Evolutionary conservation across 495 filamentous ascomycete species (phyloP).

Genomic region (Xylaria longipes): DNA sequence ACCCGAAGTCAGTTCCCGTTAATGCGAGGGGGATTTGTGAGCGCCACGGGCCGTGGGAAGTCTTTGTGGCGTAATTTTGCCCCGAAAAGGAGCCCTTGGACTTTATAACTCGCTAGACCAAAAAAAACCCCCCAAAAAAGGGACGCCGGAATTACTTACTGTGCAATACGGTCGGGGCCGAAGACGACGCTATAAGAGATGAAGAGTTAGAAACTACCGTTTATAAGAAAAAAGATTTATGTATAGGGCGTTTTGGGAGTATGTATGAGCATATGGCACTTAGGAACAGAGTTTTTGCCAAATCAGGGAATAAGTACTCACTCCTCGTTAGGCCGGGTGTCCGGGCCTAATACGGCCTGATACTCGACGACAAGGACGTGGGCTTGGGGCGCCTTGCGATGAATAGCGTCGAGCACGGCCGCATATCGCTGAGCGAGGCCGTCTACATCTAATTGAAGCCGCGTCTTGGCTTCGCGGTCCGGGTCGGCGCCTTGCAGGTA

Average conservation of each 20-base stretch:
- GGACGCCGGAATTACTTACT: slow-evolving; percentile 21
- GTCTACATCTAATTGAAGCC: slow-evolving; percentile 29
- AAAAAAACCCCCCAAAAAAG: too few relatives aligned
- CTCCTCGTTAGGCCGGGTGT: slow-evolving; percentile 41
- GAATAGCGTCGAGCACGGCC: slow-evolving; percentile 47
- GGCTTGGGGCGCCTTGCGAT: slow-evolving; percentile 44
- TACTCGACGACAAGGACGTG: slow-evolving; percentile 53
- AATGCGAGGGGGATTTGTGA: background rate
- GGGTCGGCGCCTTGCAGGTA: slow-evolving; percentile 28
- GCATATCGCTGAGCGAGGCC: slow-evolving; percentile 41
- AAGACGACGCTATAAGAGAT: slow-evolving; percentile 36
- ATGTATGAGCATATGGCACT: background rate
- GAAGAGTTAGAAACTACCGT: background rate
- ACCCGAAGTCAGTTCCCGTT: background rate
- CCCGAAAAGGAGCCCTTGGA: background rate
- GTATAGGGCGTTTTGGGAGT: background rate
- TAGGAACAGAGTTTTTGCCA: too few relatives aligned
- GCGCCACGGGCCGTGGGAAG: background rate
- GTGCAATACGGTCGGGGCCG: slow-evolving; percentile 41
- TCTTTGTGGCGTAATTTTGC: background rate
- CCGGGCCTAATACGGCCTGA: slow-evolving; percentile 47
- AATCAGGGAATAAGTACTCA: too few relatives aligned
- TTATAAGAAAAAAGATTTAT: background rate
- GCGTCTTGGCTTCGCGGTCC: slow-evolving; percentile 17
- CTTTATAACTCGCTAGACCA: background rate